Evolutionary conservation across 371 early-diverging fungal species (phyloP), one percentile per base, ranked within the genome.

Genomic region (Lichtheimia corymbifera): DNA sequence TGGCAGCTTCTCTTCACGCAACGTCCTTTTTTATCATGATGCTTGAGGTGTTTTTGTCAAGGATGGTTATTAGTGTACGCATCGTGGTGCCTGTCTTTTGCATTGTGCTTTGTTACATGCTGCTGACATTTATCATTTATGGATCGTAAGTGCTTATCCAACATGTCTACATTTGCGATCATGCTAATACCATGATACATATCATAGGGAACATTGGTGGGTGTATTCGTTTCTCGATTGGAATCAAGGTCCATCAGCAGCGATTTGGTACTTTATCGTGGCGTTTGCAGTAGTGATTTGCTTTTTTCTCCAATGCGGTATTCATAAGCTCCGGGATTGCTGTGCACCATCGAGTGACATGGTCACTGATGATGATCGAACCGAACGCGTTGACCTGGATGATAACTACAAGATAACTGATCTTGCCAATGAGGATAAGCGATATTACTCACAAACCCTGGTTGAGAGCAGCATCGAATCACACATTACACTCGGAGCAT

Each of bases 191-290:
- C 13, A 50, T 20, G 30, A 28, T 53, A 20, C 13, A 40, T 43
- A 0, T 54, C n/a, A 43, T 45, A 79, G 79, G 11, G 53, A 63
- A 11, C 58, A 65, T 0, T 65, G 54, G 40, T 83, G 84, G 81
- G 81, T 83, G 0, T 83, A 86, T 63, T 75, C 83, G 0, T 83
- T 86, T 56, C 56, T 86, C 56, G 64, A 83, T 56, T 83, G 84
- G 86, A 59, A 58, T 17, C 77, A 79, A 53, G 83, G 83, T 2
- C 59, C 68, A 4, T 71, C 55, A 4, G 74, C 76, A 18, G 78
- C 73, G 1, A 66, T 76, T 3, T 83, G 78, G 73, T 83, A 83
- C 47, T 27, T 75, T 43, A 58, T 72, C 0, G 82, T 82, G 0
- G 77, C 67, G 9, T 64, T 70, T 0, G 53, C 77, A 17, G 71